Evolutionary conservation across 305 asterid species (phyloP), one percentile per base, ranked within the genome.

Genomic region (Fraxinus paxiana): DNA sequence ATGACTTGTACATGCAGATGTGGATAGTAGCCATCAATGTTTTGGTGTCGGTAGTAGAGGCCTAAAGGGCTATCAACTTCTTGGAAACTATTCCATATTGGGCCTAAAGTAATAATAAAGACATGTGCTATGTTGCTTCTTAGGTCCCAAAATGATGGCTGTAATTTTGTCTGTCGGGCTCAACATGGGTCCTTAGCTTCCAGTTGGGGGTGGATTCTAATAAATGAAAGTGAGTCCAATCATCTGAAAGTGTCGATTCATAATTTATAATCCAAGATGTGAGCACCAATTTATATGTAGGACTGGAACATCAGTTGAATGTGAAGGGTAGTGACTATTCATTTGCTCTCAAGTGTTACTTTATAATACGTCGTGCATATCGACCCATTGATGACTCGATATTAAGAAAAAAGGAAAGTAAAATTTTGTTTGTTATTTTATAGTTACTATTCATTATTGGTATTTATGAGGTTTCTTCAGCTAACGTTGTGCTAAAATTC

Each of bases 21-120:
- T 92, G 94, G 89, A 75, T 1, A 20, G 87, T 85, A 79, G 86
- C 81, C 71, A 80, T 82, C 84, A 78, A 10, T 83, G 86, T 79
- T 79, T 81, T 86, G 84, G 88, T 9, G 15, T 38, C 2, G 48
- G 48, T 1, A 51, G 61, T 51, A 51, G n/a, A 4, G 54, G 54
- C 17, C 54, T 12, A 48, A 46, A 15, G 59, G 59, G 20, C 18
- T 13, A 15, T 15, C 59, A 48, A 51, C 61, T n/a, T 51, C 22
- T 15, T 51, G 61, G 22, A 51, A 51, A n/a, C 22, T 51, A 59
- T 59, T 59, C 30, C 3, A 20, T 59, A 15, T 59, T 59, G 15
- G 30, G 69, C 69, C 69, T 59, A 6, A 56, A 59, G 1, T 18
- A 18, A 56, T n/a, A 46, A 48, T 4, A 15, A 15, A 51, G 9